Conservation (phyloP, 371 early-diverging fungal genomes). For the Rhizopus sp. region DNA sequence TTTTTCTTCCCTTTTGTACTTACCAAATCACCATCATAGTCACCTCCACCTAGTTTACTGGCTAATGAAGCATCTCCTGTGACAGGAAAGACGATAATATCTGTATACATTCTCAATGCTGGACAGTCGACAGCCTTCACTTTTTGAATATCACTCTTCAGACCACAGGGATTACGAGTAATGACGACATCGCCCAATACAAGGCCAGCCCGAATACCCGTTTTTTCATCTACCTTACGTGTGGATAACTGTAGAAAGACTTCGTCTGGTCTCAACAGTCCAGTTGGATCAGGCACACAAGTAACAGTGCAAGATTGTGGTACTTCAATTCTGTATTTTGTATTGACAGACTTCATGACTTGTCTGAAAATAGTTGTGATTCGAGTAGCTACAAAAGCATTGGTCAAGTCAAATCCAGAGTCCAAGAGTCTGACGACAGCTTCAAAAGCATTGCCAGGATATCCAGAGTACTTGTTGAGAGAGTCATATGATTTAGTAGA, state of each 20-base stretch:
- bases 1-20: slow-evolving; percentile 6
- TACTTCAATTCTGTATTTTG: slow-evolving; percentile 46
- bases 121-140: slow-evolving; percentile 44
- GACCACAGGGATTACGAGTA: slow-evolving; percentile 47
- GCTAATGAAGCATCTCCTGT: slow-evolving; percentile 46
- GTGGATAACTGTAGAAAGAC: slow-evolving; percentile 44
- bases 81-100: slow-evolving; percentile 45
- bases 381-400: slow-evolving; percentile 42
- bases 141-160: slow-evolving; percentile 49
- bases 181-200: slow-evolving; percentile 47
- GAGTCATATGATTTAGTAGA: slow-evolving; percentile 7
- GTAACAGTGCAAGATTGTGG: slow-evolving; percentile 47
- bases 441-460: slow-evolving; percentile 36
- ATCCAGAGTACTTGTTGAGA: slow-evolving; percentile 39
- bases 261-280: slow-evolving; percentile 34
- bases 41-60: slow-evolving; percentile 50
- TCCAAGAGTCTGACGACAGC: slow-evolving; percentile 39
- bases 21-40: slow-evolving; percentile 59
- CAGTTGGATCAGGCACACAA: slow-evolving; percentile 53
- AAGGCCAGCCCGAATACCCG: slow-evolving; percentile 38
- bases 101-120: slow-evolving; percentile 40
- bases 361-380: slow-evolving; percentile 38
- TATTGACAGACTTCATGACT: slow-evolving; percentile 32
- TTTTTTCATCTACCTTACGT: slow-evolving; percentile 38
- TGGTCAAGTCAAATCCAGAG: slow-evolving; percentile 47